phyloP scores from a whole-genome alignment of 2,329 filamentous ascomycete genomes.

The Dothideomycetidae sp. region DNA sequence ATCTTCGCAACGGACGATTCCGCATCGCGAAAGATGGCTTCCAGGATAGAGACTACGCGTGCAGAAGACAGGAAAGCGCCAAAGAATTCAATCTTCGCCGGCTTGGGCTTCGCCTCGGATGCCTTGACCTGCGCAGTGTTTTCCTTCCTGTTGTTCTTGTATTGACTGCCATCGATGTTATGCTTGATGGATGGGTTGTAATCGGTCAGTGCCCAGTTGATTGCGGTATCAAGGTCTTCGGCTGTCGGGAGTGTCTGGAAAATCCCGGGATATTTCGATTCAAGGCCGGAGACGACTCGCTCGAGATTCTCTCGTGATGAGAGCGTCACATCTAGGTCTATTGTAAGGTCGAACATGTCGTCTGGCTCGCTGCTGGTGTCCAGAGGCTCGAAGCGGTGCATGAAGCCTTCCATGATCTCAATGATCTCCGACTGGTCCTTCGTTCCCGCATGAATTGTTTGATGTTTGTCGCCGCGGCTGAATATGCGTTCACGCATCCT shows the following conservation, averaged over 20 bases:
- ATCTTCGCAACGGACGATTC: conserved; percentile 46
- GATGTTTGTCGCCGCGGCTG: conserved; percentile 83
- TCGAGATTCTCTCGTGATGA: conserved; percentile 81
- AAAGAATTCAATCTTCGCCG: conserved; percentile 50
- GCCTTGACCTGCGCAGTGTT: conserved; percentile 5
- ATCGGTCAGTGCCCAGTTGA: conserved; percentile 57
- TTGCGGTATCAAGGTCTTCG: conserved; percentile 65
- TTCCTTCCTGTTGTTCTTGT: conserved; percentile 20
- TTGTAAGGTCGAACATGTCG: conserved; percentile 65
- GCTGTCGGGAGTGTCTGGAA: conserved; percentile 55
- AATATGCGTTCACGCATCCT: conserved; percentile 69
- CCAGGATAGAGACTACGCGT: conserved; percentile 45
- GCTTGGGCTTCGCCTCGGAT: conserved; percentile 16
- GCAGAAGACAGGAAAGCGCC: conserved; percentile 40
- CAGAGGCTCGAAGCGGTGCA: conserved; percentile 69
- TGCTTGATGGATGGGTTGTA: conserved; percentile 68
- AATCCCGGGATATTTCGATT: conserved; percentile 64
- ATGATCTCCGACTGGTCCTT: conserved; percentile 61
- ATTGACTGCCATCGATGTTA: conserved; percentile 47
- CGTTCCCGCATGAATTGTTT: conserved; percentile 81
- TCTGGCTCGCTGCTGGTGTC: conserved; percentile 57
- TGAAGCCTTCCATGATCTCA: conserved; percentile 88
- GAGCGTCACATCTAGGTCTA: conserved; percentile 64
- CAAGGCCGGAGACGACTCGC: conserved; percentile 55
- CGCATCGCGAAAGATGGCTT: conserved; percentile 50